phyloP scores from a whole-genome alignment of 805 yeast genomes.

The Candida namnaoensis region DNA sequence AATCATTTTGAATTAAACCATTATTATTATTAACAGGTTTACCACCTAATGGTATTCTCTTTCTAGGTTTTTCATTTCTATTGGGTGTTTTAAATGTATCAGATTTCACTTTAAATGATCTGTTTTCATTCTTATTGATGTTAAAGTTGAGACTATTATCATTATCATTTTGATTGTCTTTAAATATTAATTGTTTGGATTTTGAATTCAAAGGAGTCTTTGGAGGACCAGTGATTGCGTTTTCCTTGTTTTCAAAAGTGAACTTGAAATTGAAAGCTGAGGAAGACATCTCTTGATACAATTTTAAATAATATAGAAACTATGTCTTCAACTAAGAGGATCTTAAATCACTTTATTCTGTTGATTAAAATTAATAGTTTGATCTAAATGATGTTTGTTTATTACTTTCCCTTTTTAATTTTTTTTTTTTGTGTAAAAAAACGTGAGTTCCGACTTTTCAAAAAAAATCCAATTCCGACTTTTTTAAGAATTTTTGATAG shows the following conservation, averaged over 20 bases:
- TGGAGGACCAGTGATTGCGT: constrained; percentile 1
- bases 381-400: no score
- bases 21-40: constrained; percentile 11
- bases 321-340: no score
- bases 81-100: constrained; percentile 7
- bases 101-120: background rate
- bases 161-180: background rate
- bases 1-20: background rate
- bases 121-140: background rate
- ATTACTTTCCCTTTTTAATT: no score
- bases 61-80: background rate
- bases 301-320: no score
- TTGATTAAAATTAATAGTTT: no score
- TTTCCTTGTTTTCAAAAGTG: constrained; percentile 11
- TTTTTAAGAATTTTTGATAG: no score
- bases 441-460: no score
- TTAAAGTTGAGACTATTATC: background rate
- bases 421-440: no score
- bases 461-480: no score
- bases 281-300: no score
- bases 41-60: constrained; percentile 19
- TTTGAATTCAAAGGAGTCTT: constrained; percentile 2
- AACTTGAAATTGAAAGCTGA: background rate
- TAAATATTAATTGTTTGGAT: constrained; percentile 3
- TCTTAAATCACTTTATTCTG: no score